Conservation (phyloP, 2,329 filamentous ascomycete genomes). For the Colletotrichum truncatum region DNA sequence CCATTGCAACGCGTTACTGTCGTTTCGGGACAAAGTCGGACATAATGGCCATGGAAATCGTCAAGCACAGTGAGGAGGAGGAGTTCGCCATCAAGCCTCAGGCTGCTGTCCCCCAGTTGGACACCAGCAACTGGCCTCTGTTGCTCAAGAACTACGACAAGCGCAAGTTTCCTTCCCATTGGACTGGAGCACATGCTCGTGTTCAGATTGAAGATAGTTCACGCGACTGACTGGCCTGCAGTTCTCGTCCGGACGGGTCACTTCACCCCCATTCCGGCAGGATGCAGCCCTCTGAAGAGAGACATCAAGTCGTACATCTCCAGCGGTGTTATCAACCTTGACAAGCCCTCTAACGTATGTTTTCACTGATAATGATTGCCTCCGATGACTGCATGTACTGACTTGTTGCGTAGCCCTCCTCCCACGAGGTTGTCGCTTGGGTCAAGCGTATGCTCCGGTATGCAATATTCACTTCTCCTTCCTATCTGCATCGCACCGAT, state of each 20-base stretch:
- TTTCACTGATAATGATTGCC: background rate
- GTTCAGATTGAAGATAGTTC: slow-evolving; percentile 35
- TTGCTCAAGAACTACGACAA: slow-evolving; percentile 96
- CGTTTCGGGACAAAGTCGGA: slow-evolving; percentile 12
- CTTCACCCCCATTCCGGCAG: slow-evolving; percentile 95
- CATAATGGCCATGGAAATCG: slow-evolving; percentile 58
- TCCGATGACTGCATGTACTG: background rate
- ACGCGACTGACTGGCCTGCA: slow-evolving; percentile 46
- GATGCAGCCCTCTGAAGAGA: slow-evolving; percentile 89
- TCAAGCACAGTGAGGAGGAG: slow-evolving; percentile 61
- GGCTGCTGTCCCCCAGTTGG: slow-evolving; percentile 78
- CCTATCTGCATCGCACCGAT: background rate
- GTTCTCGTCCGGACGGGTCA: slow-evolving; percentile 94
- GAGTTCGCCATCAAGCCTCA: slow-evolving; percentile 94
- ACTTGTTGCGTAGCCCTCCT: slow-evolving; percentile 45
- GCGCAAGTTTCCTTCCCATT: slow-evolving; percentile 63
- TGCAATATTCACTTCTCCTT: slow-evolving; percentile 31
- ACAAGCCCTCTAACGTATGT: slow-evolving; percentile 62
- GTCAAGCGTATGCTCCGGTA: slow-evolving; percentile 96
- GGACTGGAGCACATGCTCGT: slow-evolving; percentile 5
- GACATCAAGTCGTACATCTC: slow-evolving; percentile 97
- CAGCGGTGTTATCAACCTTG: slow-evolving; percentile 97
- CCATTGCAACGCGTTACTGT: slow-evolving; percentile 11
- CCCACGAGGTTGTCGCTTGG: slow-evolving; percentile 99
- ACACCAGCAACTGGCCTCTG: slow-evolving; percentile 92